These are phyloP conservation scores for Eucalyptus curtisii DNA, from an alignment of 345 rosid genomes.

Conservation along the genomic window DNA sequence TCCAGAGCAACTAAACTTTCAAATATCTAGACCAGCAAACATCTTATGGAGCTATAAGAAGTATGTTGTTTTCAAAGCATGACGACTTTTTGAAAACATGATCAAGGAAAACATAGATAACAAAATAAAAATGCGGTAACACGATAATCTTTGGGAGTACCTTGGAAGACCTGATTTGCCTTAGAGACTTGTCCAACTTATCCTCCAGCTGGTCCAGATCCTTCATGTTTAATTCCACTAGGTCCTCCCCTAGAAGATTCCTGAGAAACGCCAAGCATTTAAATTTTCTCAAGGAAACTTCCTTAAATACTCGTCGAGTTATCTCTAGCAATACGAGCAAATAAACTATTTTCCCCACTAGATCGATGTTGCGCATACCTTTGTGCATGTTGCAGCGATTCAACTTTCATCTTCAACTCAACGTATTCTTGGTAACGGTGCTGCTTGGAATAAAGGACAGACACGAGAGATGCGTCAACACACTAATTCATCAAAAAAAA, in stretches of 20 bases:
- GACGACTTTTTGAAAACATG: neutral
- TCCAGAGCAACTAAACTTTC: neutral
- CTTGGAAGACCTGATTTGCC: constrained; percentile 31
- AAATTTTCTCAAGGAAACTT: neutral
- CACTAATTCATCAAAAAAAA: neutral
- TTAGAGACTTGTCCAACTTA: constrained; percentile 30
- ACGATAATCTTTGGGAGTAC: neutral
- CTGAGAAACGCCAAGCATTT: constrained; percentile 2
- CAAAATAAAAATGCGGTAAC: neutral
- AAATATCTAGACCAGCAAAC: neutral
- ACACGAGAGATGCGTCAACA: neutral
- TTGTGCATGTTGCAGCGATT: constrained; percentile 51
- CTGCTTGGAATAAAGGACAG: constrained; percentile 9
- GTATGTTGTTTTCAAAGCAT: neutral
- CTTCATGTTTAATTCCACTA: constrained; percentile 15
- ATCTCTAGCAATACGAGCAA: neutral
- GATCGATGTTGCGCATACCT: constrained; percentile 19
- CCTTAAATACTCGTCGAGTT: neutral
- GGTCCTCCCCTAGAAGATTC: constrained; percentile 38
- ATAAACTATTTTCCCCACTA: neutral
- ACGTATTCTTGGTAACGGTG: constrained; percentile 54
- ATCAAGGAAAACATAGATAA: neutral
- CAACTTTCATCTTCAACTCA: constrained; percentile 48
- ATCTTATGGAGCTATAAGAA: neutral
- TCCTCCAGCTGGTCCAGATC: constrained; percentile 38